phyloP scores from a whole-genome alignment of 257 asterid genomes.

The Cynanchum wilfordii region DNA sequence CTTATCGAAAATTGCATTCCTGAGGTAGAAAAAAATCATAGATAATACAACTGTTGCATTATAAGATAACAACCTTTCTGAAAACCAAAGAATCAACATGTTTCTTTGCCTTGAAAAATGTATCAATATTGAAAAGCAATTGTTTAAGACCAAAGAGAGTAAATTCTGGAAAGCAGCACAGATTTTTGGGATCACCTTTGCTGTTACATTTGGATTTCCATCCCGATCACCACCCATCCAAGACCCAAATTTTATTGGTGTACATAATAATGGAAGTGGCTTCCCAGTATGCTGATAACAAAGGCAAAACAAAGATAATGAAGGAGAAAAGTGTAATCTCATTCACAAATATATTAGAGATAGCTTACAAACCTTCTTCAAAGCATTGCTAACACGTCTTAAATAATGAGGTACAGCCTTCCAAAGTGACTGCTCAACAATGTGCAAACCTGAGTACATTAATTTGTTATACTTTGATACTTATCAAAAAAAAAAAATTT shows the following conservation, averaged over 20 bases:
- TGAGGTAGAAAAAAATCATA: neutral
- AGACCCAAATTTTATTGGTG: slow-evolving; percentile 96
- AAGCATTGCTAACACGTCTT: slow-evolving; percentile 92
- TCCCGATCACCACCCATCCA: slow-evolving; percentile 99
- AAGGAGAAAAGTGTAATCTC: slow-evolving; percentile 9
- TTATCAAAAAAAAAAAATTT: too few relatives aligned
- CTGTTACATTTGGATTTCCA: slow-evolving; percentile 97
- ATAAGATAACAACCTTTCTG: neutral
- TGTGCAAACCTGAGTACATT: slow-evolving; percentile 68
- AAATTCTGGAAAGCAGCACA: neutral
- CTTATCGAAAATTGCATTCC: neutral
- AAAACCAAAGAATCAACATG: neutral
- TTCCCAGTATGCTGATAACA: slow-evolving; percentile 78
- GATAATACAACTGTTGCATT: neutral
- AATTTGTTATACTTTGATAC: neutral
- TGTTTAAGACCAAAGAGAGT: neutral
- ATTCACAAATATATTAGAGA: slow-evolving; percentile 16
- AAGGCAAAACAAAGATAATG: slow-evolving; percentile 18
- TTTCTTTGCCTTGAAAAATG: neutral
- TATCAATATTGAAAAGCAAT: neutral
- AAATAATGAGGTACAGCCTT: slow-evolving; percentile 92
- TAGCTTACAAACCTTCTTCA: slow-evolving; percentile 60
- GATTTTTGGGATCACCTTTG: slow-evolving; percentile 54
- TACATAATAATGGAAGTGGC: slow-evolving; percentile 90
- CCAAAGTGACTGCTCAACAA: slow-evolving; percentile 98